Evolutionary conservation across 352 stramenopile species (phyloP), one percentile per base, ranked within the genome.

Genomic region (Phytopythium montanum): DNA sequence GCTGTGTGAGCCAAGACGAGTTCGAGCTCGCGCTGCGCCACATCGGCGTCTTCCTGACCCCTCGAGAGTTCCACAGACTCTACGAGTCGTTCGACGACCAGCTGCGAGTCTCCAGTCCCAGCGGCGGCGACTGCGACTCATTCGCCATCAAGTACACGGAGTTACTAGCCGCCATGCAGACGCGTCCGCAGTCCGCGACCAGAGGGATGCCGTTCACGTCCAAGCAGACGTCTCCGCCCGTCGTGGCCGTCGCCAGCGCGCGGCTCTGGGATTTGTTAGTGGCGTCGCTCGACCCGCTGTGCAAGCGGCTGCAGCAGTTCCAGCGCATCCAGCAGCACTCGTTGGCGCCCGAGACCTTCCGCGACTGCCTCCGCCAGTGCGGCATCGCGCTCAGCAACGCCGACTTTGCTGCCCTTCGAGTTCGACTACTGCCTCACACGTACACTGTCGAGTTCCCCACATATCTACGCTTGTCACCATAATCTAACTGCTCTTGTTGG

Each of bases 1-100:
- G 75, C 0, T 79, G 72, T 46, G 67, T 93, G 34, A 87, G 55
- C 31, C 76, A 73, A 10, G 79, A 91, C 18, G 83, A 93, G 44
- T 83, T 91, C 54, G 76, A 88, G 61, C 65, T 90, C 5, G 83
- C 79, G 2, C 41, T 93, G 51, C 85, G 69, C 38, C 81, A 93
- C 60, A 81, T 90, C 21, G 83, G 81, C 31, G 73, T 93, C 7
- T 90, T 89, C 53, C 66, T 93, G 23, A 90, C 80, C 3, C 56
- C 70, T 0, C 64, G 76, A 5, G 83, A 93, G 61, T 90, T 85
- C 54, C 76, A 90, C 19, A 76, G 75, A 31, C 61, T 90, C 5
- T 90, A 91, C 59, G 72, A 73, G 34, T 73, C 80, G 16, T 61
- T 93, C 1, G 64, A 73, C 0, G 28, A 54, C 3, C 66, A 82